These are phyloP conservation scores for Trichosporon coremiiforme DNA, from an alignment of 1,284 basidiomycete species.

Conservation along the genomic window DNA sequence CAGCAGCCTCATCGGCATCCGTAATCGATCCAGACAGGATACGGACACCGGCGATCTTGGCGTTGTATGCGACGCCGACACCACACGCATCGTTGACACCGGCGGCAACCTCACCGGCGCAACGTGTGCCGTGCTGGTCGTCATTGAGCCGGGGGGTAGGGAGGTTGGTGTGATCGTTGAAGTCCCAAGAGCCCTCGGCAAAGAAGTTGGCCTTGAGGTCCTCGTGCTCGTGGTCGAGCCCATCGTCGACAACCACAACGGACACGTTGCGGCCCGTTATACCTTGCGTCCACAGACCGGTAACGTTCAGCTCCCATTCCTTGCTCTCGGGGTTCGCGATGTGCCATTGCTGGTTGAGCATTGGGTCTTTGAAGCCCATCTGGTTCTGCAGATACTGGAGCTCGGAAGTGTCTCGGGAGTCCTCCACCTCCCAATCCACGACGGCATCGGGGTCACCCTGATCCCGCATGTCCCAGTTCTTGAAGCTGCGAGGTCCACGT, in stretches of 20 bases:
- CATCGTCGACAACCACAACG: slow-evolving; percentile 92
- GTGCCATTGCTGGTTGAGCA: slow-evolving; percentile 91
- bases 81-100: slow-evolving; percentile 85
- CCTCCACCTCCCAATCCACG: not conserved
- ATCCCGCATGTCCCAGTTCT: slow-evolving; percentile 19
- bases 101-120: slow-evolving; percentile 97
- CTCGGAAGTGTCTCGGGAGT: slow-evolving; percentile 59
- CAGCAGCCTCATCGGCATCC: slow-evolving; percentile 95
- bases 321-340: slow-evolving; percentile 55
- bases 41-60: slow-evolving; percentile 89
- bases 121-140: slow-evolving; percentile 96
- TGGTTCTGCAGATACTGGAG: slow-evolving; percentile 54
- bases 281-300: slow-evolving; percentile 67
- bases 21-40: slow-evolving; percentile 96
- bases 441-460: slow-evolving; percentile 6
- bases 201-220: slow-evolving; percentile 89
- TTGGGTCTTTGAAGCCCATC: slow-evolving; percentile 79
- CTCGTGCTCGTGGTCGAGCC: slow-evolving; percentile 83
- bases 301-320: slow-evolving; percentile 61
- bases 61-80: slow-evolving; percentile 88
- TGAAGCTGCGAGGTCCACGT: slow-evolving; percentile 15
- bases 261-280: slow-evolving; percentile 84
- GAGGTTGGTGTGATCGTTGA: slow-evolving; percentile 86
- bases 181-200: slow-evolving; percentile 89
- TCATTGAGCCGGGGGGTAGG: slow-evolving; percentile 86